Base-by-base conservation (phyloP, 2,329 filamentous ascomycete species). In the Colletotrichum horii region DNA sequence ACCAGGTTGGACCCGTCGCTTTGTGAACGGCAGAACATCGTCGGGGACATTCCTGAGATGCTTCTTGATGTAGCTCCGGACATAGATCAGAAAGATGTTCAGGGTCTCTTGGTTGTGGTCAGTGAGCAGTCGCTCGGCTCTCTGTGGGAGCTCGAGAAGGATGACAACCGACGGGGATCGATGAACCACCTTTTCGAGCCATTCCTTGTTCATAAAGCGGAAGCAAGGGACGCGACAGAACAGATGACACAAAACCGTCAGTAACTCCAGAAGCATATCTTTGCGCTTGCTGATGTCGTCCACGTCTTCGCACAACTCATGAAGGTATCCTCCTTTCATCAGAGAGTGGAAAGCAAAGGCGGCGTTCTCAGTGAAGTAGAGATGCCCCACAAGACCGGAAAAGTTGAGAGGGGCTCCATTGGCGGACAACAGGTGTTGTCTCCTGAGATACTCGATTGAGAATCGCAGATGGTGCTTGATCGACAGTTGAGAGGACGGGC, bases 391-490 rank as follows among this genome's bases (percentile, higher is more conserved):
- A 5, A 92, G 87, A 0, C 92, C 91, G 1, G 94, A 91, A 80
- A 96, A 95, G 81, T 96, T 94, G 15, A 96, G 84, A 0, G 94
- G 94, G 2, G 83, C 85, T 61, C 94, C 94, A 2, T 84, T 81
- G 0, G 85, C 82, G 5, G 90, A 91, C 11, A 96, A 86, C 0
- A 96, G 89, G 58, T 90, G 87, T 78, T 95, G 93, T 43, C 93
- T 88, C 24, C 94, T 89, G 1, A 96, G 87, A 79, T 95, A 96
- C 78, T 96, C 94, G 60, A 96, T 94, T 0, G 94, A 96, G 82
- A 96, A 96, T 5, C 94, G 90, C 8, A 96, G 83, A 80, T 96
- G 94, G 81, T 96, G 94, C 67, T 94, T 88, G 2, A 95, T 91
- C 3, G 94, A 91, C 81, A 93, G 90, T 79, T 92, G 92, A 66